Percentiles rank a stretch among this genome's conserved stretches.
These are phyloP conservation scores for Metschnikowia bowlesiae DNA, from an alignment of 805 yeast genomes.

Conservation along the genomic window DNA sequence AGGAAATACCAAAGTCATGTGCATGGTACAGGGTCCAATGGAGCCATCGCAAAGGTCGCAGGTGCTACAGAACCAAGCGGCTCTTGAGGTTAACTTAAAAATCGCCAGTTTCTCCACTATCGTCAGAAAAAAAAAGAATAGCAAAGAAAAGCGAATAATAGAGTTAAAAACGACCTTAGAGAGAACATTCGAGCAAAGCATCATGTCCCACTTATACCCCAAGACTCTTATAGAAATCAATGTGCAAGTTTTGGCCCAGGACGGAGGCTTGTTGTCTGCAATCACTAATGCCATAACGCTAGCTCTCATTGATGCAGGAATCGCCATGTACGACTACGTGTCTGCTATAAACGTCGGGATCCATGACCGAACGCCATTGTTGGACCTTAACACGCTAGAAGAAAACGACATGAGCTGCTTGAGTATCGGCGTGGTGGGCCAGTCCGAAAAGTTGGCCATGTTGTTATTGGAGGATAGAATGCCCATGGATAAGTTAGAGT, in stretches of 20 bases:
- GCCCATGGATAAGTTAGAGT: conserved; percentile 75
- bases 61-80: conserved; percentile 47
- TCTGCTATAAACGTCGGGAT: conserved; percentile 77
- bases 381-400: conserved; percentile 80
- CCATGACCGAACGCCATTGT: conserved; percentile 67
- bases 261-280: conserved; percentile 80
- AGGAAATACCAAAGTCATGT: conserved; percentile 85
- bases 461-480: conserved; percentile 77
- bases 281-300: conserved; percentile 82
- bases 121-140: conserved; percentile 65
- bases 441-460: conserved; percentile 71
- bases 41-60: conserved; percentile 66
- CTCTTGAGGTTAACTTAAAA: conserved; percentile 58
- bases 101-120: conserved; percentile 78
- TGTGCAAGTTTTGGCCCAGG: conserved; percentile 78
- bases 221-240: conserved; percentile 75
- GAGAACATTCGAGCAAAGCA: conserved; percentile 68
- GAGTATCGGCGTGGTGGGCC: conserved; percentile 82
- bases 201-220: conserved; percentile 72
- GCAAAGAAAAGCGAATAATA: conserved; percentile 64
- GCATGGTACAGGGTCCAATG: conserved; percentile 84
- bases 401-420: conserved; percentile 77
- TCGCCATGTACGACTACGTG: conserved; percentile 88
- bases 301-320: conserved; percentile 92
- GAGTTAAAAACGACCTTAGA: conserved; percentile 66